Conservation (phyloP, 148 eudicot genomes). For the Rheum nobile region DNA sequence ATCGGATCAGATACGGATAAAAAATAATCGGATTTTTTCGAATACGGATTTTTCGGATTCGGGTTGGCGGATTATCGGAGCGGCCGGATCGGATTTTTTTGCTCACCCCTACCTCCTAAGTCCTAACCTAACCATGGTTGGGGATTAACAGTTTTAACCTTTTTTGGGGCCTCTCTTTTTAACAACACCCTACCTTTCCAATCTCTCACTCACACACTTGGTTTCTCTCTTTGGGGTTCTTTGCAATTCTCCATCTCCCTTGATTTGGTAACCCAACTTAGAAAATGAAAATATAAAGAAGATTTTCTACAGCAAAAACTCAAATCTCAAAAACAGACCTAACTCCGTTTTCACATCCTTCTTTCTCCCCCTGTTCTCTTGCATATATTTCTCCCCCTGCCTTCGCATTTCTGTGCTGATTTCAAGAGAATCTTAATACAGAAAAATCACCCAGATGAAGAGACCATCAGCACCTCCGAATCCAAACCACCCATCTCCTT, state of each 20-base stretch:
- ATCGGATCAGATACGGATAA: too few relatives aligned
- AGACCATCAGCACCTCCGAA: background rate
- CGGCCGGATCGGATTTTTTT: too few relatives aligned
- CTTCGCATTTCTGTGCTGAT: background rate
- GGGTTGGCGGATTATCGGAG: too few relatives aligned
- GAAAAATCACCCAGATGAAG: background rate
- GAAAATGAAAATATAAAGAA: background rate
- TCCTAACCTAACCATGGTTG: background rate
- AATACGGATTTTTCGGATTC: too few relatives aligned
- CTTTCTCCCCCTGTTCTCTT: background rate
- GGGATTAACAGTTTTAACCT: too few relatives aligned
- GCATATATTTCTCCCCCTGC: background rate
- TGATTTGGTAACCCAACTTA: constrained; percentile 4
- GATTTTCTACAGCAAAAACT: background rate
- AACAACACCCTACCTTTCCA: background rate
- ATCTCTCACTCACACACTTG: background rate
- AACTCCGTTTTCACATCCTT: background rate
- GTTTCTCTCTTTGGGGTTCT: background rate
- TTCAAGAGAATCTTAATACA: background rate
- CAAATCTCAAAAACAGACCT: background rate
- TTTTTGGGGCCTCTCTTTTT: background rate
- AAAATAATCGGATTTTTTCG: too few relatives aligned
- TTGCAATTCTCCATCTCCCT: background rate
- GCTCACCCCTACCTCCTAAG: too few relatives aligned
- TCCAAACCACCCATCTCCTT: background rate